Base-by-base conservation (phyloP, 2,329 filamentous ascomycete genomes). In the Nothophoma quercina region DNA sequence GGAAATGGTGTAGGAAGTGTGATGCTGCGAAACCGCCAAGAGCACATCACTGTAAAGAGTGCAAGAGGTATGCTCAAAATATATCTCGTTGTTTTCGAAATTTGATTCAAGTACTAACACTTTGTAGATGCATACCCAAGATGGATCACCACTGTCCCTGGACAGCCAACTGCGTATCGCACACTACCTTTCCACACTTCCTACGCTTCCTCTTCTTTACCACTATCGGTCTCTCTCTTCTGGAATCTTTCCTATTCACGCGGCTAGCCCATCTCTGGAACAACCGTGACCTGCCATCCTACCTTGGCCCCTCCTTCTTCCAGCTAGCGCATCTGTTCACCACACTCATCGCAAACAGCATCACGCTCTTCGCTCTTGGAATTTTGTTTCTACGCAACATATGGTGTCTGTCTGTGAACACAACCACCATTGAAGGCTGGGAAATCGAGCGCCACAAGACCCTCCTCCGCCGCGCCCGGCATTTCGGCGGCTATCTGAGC, bases 61-160 rank as follows among this genome's bases (percentile, higher is more conserved):
- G 90, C 76, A 79, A 79, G 59, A 85, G 87, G 85, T 71, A 63
- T 40, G 44, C 25, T 32, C 10, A 21, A 7, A 19, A 5, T 15
- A 38, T 21, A 16, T 9, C 15, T 13, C 10, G 10, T 6, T 8
- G 3, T 10, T 22, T 12, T 26, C 25, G 25, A 26, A 7, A 23
- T 2, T 32, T 10, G 2, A 5, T 22, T 1, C 9, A 13, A 23
- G n/a, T 33, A 32, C 48, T 51, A 42, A 51, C 16, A 32, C 3
- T 2, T 12, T 6, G 7, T 45, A 85, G 83, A 63, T 92, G 89
- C 73, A 84, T 92, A 40, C 88, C 88, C 29, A 88, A 86, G 75
- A 93, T 93, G 89, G 89, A 93, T 76, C 89, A 92, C 75, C 90
- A 96, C 77, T 95, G 90, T 69, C 89, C 90, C 2, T 95, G 90